phyloP scores from a whole-genome alignment of 345 rosid genomes.

The Syzygium jambos region DNA sequence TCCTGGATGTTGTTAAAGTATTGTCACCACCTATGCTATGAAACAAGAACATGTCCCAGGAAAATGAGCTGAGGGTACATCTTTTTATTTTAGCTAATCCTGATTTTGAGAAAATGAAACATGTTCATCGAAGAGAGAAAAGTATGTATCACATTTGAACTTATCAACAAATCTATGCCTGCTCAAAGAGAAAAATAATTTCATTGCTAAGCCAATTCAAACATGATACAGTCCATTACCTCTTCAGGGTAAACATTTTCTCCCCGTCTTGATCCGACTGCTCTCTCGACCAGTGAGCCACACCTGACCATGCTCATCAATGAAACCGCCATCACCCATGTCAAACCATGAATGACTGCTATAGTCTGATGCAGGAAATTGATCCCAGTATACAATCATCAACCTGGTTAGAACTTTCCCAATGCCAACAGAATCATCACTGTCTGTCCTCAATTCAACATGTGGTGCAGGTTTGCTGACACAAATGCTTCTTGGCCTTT shows the following conservation, averaged over 20 bases:
- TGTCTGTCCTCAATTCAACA: conserved; percentile 43
- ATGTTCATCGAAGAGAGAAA: neutral
- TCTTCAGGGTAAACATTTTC: conserved; percentile 87
- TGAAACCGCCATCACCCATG: conserved; percentile 42
- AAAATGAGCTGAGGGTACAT: too few relatives aligned
- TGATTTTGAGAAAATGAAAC: neutral
- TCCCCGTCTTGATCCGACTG: conserved; percentile 72
- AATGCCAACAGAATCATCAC: conserved; percentile 25
- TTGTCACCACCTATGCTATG: too few relatives aligned
- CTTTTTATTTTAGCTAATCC: neutral
- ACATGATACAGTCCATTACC: conserved; percentile 16
- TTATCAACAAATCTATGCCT: neutral
- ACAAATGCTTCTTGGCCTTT: conserved; percentile 42
- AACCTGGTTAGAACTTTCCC: conserved; percentile 29
- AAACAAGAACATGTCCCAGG: too few relatives aligned
- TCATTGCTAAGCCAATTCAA: neutral
- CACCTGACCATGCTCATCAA: conserved; percentile 51
- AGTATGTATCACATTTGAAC: neutral
- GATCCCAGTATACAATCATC: too few relatives aligned
- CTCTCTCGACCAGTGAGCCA: conserved; percentile 70
- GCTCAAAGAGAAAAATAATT: neutral
- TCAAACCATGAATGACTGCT: too few relatives aligned
- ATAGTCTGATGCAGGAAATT: too few relatives aligned
- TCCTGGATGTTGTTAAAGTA: too few relatives aligned
- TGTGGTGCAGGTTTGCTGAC: conserved; percentile 83